phyloP scores from a whole-genome alignment of 768 basidiomycete genomes.

The Cantharellus anzutake region DNA sequence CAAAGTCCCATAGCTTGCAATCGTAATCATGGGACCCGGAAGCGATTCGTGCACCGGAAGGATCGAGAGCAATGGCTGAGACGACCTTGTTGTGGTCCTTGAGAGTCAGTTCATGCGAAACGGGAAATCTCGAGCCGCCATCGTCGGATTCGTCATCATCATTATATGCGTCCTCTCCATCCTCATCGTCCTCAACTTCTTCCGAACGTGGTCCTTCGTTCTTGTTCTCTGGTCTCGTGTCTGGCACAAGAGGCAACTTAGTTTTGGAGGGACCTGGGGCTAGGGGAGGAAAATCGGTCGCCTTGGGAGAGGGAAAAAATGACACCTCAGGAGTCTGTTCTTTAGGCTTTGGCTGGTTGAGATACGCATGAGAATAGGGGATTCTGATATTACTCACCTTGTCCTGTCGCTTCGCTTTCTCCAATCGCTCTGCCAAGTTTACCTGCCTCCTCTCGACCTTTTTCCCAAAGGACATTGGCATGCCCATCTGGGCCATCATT shows the following conservation, averaged over 20 bases:
- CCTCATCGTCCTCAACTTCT: background rate
- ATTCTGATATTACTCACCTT: slow-evolving; percentile 4
- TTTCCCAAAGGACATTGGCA: slow-evolving; percentile 56
- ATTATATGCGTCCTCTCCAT: slow-evolving; percentile 3
- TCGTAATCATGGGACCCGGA: slow-evolving; percentile 97
- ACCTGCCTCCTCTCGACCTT: slow-evolving; percentile 41
- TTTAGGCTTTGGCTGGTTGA: background rate
- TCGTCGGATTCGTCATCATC: slow-evolving; percentile 11
- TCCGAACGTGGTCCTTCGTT: background rate
- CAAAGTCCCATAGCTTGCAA: slow-evolving; percentile 97
- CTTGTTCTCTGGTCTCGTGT: background rate
- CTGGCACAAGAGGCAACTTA: background rate
- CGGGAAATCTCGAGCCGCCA: slow-evolving; percentile 38
- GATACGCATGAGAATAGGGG: slow-evolving; percentile 15
- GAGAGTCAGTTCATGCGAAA: slow-evolving; percentile 75
- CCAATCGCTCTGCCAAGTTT: slow-evolving; percentile 50
- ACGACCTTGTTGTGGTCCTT: slow-evolving; percentile 96
- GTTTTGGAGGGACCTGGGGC: background rate
- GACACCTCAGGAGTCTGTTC: background rate
- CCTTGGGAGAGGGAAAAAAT: background rate
- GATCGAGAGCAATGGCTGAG: slow-evolving; percentile 80
- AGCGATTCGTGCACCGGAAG: slow-evolving; percentile 78
- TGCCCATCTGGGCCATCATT: slow-evolving; percentile 61
- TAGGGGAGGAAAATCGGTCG: background rate
- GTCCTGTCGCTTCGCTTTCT: slow-evolving; percentile 48